A percentile compares a stretch with the other conserved stretches of the same genome.
Conservation (phyloP, 2,329 filamentous ascomycete species). For the Talaromyces verruculosus region DNA sequence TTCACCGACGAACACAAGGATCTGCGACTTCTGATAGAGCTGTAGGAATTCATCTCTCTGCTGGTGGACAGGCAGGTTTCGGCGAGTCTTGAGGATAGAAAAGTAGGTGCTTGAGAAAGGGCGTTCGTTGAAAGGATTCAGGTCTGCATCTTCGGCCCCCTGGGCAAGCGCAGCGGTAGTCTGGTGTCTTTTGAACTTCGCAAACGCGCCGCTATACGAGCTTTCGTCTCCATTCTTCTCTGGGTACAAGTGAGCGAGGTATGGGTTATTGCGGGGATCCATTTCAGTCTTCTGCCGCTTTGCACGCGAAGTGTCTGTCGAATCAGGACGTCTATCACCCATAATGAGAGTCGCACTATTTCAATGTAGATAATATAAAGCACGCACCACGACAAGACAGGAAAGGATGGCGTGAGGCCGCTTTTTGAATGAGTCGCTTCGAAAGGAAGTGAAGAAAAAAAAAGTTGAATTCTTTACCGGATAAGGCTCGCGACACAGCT, state of each 20-base stretch:
- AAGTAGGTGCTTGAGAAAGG: slow-evolving; percentile 83
- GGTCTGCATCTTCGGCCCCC: slow-evolving; percentile 73
- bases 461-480: slow-evolving; percentile 19
- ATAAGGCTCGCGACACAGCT: slow-evolving; percentile 20
- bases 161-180: slow-evolving; percentile 76
- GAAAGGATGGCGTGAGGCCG: not conserved
- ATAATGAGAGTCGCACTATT: slow-evolving; percentile 37
- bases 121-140: slow-evolving; percentile 81
- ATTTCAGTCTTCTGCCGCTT: slow-evolving; percentile 57
- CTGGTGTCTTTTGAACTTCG: slow-evolving; percentile 70
- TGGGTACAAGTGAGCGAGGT: slow-evolving; percentile 85
- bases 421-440: not conserved
- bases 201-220: slow-evolving; percentile 53
- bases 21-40: slow-evolving; percentile 90
- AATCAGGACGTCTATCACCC: slow-evolving; percentile 58
- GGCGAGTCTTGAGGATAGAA: slow-evolving; percentile 77
- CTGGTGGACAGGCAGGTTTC: slow-evolving; percentile 85
- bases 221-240: slow-evolving; percentile 43
- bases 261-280: slow-evolving; percentile 70
- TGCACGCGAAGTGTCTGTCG: slow-evolving; percentile 50
- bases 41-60: slow-evolving; percentile 92
- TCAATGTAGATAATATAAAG: not conserved
- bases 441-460: slow-evolving; percentile 25
- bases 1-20: slow-evolving; percentile 97
- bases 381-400: not conserved